phyloP scores from a whole-genome alignment of 2,329 filamentous ascomycete genomes.

The Ophiostoma piceae region DNA sequence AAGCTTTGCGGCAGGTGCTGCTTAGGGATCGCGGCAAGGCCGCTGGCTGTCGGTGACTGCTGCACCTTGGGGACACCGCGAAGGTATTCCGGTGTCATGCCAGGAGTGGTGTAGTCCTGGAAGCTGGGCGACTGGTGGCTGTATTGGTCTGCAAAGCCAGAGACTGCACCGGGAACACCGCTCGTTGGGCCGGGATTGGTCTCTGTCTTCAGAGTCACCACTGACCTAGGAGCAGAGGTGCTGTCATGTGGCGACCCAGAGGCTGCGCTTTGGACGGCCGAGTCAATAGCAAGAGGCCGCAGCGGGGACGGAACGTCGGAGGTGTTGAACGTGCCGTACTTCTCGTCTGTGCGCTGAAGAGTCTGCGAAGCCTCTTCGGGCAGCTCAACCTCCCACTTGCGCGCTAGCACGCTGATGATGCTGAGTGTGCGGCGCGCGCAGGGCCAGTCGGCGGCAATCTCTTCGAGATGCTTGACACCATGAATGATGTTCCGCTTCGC shows the following conservation, averaged over 20 bases:
- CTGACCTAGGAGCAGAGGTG: background rate
- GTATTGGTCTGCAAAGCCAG: conserved; percentile 20
- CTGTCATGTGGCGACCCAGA: background rate
- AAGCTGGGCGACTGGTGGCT: conserved; percentile 31
- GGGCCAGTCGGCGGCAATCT: conserved; percentile 92
- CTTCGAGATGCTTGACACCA: conserved; percentile 84
- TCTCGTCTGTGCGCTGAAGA: conserved; percentile 71
- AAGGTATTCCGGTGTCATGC: conserved; percentile 22
- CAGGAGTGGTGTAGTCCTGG: conserved; percentile 28
- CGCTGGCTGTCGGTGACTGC: background rate
- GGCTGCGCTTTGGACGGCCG: background rate
- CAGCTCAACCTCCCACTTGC: conserved; percentile 84
- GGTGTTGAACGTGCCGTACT: conserved; percentile 67
- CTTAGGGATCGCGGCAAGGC: background rate
- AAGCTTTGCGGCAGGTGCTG: background rate
- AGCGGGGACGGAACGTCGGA: conserved; percentile 56
- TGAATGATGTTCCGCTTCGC: conserved; percentile 85
- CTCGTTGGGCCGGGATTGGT: background rate
- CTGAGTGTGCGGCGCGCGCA: conserved; percentile 79
- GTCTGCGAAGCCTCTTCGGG: conserved; percentile 76
- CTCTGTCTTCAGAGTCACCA: background rate
- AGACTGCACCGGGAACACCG: background rate
- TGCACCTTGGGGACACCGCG: background rate
- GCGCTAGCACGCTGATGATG: conserved; percentile 76
- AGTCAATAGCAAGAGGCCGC: conserved; percentile 26